Evolutionary conservation across 768 basidiomycete species (phyloP), one percentile per base, ranked within the genome.

Genomic region (Macrocybe gigantea): DNA sequence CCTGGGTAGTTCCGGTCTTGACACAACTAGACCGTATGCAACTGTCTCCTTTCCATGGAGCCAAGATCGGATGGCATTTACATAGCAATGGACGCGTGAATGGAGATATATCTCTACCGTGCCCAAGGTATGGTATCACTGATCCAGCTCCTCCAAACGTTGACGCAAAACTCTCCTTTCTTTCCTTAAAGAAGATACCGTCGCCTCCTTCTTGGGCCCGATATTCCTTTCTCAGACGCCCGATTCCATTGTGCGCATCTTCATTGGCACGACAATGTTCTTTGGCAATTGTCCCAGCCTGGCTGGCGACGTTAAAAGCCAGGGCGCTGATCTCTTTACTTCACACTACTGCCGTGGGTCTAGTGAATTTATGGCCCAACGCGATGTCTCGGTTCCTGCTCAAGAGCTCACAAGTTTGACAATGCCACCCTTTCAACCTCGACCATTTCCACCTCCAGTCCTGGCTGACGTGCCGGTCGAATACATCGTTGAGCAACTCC

Each of bases 401-500:
- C 49, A 53, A 60, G 59, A 56, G 55, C 58, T 63, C 47, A 50
- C 52, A 51, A 50, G 33, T 45, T 31, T 50, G 40, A 47, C 49
- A 46, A 65, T 66, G 62, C 57, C 66, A 47, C 60, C 74, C 56
- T 82, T 82, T 60, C 60, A 74, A 38, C 73, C 75, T 43, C 73
- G 79, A 55, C 75, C 78, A 12, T 85, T 84, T 57, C 83, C 83
- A 53, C 82, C 81, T 43, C 75, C 81, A 56, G 70, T 79, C 22
- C 70, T 84, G 55, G 68, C 70, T 37, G 77, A 72, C 53, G 82
- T 88, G 34, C 87, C 87, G 47, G 68, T 79, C 56, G 83, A 85
- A 59, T 88, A 87, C 57, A 85, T 88, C 58, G 60, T 84, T 55
- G 75, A 79, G 58, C 82, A 83, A 61, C 77, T 89, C 37, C 83